These are phyloP conservation scores for Plasmodium cynomolgi DNA, from an alignment of 169 alveolate genomes.

Conservation along the genomic window DNA sequence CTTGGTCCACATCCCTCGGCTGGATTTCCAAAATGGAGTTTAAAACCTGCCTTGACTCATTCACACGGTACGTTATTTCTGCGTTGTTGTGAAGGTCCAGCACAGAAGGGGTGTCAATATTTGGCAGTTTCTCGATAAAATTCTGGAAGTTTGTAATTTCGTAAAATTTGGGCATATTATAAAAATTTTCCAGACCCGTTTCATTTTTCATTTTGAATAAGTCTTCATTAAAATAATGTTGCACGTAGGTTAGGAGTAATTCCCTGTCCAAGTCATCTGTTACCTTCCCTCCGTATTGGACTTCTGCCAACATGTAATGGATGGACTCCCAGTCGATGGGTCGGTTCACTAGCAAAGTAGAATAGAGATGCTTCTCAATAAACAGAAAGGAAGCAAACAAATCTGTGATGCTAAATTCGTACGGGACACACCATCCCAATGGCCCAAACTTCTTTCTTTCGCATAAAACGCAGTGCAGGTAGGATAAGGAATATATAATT, in stretches of 20 bases:
- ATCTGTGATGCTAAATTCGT: conserved; percentile 96
- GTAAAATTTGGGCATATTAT: conserved; percentile 90
- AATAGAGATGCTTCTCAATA: conserved; percentile 94
- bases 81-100: conserved; percentile 96
- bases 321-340: conserved; percentile 93
- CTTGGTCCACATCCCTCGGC: conserved; percentile 94
- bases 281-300: conserved; percentile 97
- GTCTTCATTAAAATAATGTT: conserved; percentile 89
- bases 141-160: conserved; percentile 91
- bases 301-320: conserved; percentile 96
- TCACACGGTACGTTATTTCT: conserved; percentile 93
- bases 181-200: conserved; percentile 81
- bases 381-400: conserved; percentile 95
- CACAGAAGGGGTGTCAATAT: conserved; percentile 92
- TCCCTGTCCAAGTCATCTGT: conserved; percentile 96
- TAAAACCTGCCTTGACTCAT: conserved; percentile 93
- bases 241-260: conserved; percentile 93
- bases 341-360: conserved; percentile 86
- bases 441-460: conserved; percentile 97
- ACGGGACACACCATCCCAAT: conserved; percentile 98
- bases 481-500: conserved; percentile 92
- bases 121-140: conserved; percentile 91
- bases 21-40: conserved; percentile 93
- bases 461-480: conserved; percentile 94
- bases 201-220: conserved; percentile 77